Conservation (phyloP, 208 protist species). For the Trypanosoma congolense region DNA sequence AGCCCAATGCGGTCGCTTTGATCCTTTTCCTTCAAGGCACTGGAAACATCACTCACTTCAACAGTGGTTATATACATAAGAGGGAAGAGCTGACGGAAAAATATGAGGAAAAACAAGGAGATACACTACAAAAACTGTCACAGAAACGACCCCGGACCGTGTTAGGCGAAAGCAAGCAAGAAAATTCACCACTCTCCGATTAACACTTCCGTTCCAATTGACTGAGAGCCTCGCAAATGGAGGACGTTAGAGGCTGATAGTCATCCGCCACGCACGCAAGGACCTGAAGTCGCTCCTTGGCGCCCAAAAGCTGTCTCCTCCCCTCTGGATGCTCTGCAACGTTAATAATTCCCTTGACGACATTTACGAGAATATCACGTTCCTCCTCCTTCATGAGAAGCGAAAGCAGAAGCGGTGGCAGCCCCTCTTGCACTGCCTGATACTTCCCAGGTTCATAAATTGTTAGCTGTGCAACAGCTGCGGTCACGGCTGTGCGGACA, state of each 20-base stretch:
- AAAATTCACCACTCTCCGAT: neutral
- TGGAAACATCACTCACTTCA: no score
- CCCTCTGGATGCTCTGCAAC: slow-evolving; percentile 64
- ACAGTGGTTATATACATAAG: no score
- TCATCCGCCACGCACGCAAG: slow-evolving; percentile 23
- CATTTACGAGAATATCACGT: slow-evolving; percentile 73
- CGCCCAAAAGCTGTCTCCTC: slow-evolving; percentile 31
- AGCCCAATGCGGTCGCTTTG: no score
- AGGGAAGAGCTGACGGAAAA: no score
- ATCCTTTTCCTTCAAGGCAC: no score
- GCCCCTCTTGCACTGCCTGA: slow-evolving; percentile 49
- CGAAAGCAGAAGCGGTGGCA: slow-evolving; percentile 26
- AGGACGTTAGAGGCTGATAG: slow-evolving; percentile 24
- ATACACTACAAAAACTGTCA: no score
- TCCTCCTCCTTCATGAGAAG: slow-evolving; percentile 63
- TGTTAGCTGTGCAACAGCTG: slow-evolving; percentile 67
- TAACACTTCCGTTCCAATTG: slow-evolving; percentile 26
- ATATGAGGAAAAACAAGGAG: neutral
- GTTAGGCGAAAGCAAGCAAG: slow-evolving; percentile 1
- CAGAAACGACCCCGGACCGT: no score
- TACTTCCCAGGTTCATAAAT: slow-evolving; percentile 70
- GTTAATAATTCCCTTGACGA: slow-evolving; percentile 54
- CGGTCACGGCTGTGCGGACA: slow-evolving; percentile 55
- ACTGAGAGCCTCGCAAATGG: slow-evolving; percentile 18
- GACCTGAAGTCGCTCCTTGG: slow-evolving; percentile 32